Evolutionary conservation across 305 asterid species (phyloP), one percentile per base, ranked within the genome.

Genomic region (Rubia peregrina): DNA sequence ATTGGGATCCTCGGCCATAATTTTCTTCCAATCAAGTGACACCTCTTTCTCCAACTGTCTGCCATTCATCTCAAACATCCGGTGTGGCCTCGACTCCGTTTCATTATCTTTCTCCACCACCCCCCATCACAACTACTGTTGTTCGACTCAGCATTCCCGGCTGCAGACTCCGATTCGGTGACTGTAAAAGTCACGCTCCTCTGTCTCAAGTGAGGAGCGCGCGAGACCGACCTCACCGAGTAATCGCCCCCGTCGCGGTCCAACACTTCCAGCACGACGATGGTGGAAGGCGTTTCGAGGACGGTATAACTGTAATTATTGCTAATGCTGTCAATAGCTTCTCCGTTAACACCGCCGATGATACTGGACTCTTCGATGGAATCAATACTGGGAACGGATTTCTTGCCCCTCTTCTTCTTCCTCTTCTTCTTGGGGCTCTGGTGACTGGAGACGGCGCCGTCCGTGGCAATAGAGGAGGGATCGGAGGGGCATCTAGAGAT

Each of bases 21-120:
- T 75, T 72, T 80, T 84, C 77, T 88, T 89, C 99, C 96, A 94
- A 76, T 94, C 93, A 81, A 91, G 71, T 24, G 95, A 85, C 69
- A 76, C 88, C 70, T 81, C 89, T 62, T 74, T 88, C 79, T 88
- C 92, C 86, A 86, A 81, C 75, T 72, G 84, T 83, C 83, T 83
- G 55, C 88, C 90, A 13, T 80, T 83, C 83, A 77, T 40, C 77
- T 80, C 87, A 80, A 72, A 46, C 48, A 26, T 63, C 73, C 59
- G 73, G 38, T 74, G 68, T 67, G 65, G 75, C 42, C 61, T 65
- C 78, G 59, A 53, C n/a, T 61, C 78, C 82, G 69, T 77, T 78
- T 62, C 69, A 70, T 43, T 40, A 77, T 60, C 81, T 68, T 84
- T 81, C 71, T 69, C 86, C 48, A 71, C 80, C 38, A 67, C 77